phyloP scores from a whole-genome alignment of 2,329 filamentous ascomycete species.

The Lasiodiplodia hormozganensis region DNA sequence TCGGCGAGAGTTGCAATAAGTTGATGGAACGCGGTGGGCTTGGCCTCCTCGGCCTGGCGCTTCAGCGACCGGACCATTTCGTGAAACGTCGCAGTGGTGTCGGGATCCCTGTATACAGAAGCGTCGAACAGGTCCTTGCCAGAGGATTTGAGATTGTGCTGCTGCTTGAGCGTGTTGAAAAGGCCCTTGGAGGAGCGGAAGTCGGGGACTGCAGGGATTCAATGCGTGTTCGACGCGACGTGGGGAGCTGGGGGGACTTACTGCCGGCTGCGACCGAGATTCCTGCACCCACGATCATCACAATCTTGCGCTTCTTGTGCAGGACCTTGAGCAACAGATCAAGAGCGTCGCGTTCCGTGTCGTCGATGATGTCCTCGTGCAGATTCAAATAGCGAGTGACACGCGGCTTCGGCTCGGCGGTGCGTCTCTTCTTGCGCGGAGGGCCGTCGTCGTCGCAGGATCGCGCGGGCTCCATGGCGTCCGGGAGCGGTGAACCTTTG shows the following conservation, averaged over 20 bases:
- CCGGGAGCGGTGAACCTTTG: conserved; percentile 54
- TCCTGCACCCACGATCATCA: conserved; percentile 93
- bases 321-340: conserved; percentile 76
- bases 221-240: conserved; percentile 33
- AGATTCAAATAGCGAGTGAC: conserved; percentile 81
- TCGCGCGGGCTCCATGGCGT: conserved; percentile 49
- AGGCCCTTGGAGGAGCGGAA: conserved; percentile 92
- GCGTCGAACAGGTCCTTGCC: conserved; percentile 97
- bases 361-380: conserved; percentile 50
- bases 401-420: conserved; percentile 69
- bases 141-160: conserved; percentile 90
- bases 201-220: conserved; percentile 74
- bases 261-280: conserved; percentile 96
- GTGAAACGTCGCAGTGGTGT: conserved; percentile 89
- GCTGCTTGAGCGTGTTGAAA: conserved; percentile 81
- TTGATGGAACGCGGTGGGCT: conserved; percentile 90
- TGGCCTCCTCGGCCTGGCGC: conserved; percentile 75
- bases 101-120: conserved; percentile 93
- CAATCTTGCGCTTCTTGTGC: conserved; percentile 92
- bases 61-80: conserved; percentile 93
- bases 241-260: conserved; percentile 55
- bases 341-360: conserved; percentile 67
- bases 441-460: conserved; percentile 64
- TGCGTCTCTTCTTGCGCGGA: conserved; percentile 76
- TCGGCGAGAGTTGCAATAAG: conserved; percentile 87